Conservation (phyloP, 768 basidiomycete genomes). For the Mycena floridula region DNA sequence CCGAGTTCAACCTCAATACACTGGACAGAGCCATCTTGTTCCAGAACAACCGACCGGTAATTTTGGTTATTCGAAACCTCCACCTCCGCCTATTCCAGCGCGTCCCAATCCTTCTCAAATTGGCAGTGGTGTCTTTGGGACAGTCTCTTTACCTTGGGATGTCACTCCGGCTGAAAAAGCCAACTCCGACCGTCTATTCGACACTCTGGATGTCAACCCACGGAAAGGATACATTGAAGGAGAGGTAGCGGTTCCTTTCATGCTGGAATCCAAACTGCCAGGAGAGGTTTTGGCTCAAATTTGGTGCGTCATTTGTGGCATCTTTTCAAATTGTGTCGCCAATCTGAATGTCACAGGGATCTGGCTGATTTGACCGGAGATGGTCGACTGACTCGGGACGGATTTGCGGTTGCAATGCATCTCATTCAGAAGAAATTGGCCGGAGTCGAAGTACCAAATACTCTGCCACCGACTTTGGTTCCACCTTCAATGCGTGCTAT, state of each 20-base stretch:
- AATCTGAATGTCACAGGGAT: slow-evolving; percentile 55
- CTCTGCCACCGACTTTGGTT: slow-evolving; percentile 67
- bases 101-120: slow-evolving; percentile 28
- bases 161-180: slow-evolving; percentile 78
- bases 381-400: slow-evolving; percentile 81
- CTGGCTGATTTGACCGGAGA: slow-evolving; percentile 86
- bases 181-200: slow-evolving; percentile 72
- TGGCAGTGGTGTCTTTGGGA: slow-evolving; percentile 17
- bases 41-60: slow-evolving; percentile 47
- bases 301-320: slow-evolving; percentile 53
- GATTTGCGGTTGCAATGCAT: slow-evolving; percentile 94
- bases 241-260: slow-evolving; percentile 91
- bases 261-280: slow-evolving; percentile 82
- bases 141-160: slow-evolving; percentile 60
- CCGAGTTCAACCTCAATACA: slow-evolving; percentile 55
- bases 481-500: slow-evolving; percentile 73
- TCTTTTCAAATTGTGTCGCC: not conserved
- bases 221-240: slow-evolving; percentile 83
- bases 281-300: slow-evolving; percentile 83
- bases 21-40: slow-evolving; percentile 46
- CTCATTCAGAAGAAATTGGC: slow-evolving; percentile 82
- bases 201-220: slow-evolving; percentile 69
- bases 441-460: slow-evolving; percentile 68
- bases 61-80: slow-evolving; percentile 11
- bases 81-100: slow-evolving; percentile 29